Percentiles rank a stretch among this genome's conserved stretches.
phyloP scores from a whole-genome alignment of 2,329 filamentous ascomycete genomes.

The Claviceps africana region DNA sequence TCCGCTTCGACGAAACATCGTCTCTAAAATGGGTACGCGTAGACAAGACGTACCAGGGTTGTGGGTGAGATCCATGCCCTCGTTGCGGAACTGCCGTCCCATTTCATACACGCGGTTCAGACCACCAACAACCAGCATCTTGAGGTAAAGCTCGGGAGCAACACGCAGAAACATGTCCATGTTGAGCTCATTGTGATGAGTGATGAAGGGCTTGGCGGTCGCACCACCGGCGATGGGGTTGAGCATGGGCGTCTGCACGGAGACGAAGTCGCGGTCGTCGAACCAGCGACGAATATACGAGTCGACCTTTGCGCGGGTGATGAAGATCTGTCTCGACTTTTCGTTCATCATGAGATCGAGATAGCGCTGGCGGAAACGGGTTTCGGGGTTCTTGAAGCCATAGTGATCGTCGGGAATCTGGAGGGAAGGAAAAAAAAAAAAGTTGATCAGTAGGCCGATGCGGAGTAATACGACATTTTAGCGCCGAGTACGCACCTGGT shows the following conservation, averaged over 20 bases:
- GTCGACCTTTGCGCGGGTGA: conserved; percentile 76
- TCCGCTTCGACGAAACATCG: background rate
- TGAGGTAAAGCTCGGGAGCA: conserved; percentile 89
- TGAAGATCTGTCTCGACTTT: conserved; percentile 65
- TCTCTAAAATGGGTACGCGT: background rate
- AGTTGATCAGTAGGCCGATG: background rate
- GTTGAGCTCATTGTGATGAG: conserved; percentile 89
- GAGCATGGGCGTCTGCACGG: conserved; percentile 97
- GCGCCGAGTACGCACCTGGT: conserved; percentile 45
- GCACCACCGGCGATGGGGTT: conserved; percentile 91
- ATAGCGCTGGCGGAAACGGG: conserved; percentile 83
- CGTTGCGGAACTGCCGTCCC: conserved; percentile 90
- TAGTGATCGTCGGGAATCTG: conserved; percentile 67
- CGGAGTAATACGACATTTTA: background rate
- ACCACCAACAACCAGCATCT: conserved; percentile 89
- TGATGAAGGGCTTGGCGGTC: conserved; percentile 84
- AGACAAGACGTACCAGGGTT: conserved; percentile 43
- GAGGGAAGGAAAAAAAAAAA: background rate
- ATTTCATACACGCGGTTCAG: conserved; percentile 92
- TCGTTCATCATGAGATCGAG: conserved; percentile 97
- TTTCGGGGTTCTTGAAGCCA: conserved; percentile 90
- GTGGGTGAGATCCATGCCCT: conserved; percentile 61
- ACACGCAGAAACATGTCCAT: conserved; percentile 93
- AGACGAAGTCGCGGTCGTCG: conserved; percentile 74
- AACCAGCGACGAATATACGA: conserved; percentile 82